Evolutionary conservation across 495 filamentous ascomycete species (phyloP).

Genomic region (Aspergillus coremiiformis): DNA sequence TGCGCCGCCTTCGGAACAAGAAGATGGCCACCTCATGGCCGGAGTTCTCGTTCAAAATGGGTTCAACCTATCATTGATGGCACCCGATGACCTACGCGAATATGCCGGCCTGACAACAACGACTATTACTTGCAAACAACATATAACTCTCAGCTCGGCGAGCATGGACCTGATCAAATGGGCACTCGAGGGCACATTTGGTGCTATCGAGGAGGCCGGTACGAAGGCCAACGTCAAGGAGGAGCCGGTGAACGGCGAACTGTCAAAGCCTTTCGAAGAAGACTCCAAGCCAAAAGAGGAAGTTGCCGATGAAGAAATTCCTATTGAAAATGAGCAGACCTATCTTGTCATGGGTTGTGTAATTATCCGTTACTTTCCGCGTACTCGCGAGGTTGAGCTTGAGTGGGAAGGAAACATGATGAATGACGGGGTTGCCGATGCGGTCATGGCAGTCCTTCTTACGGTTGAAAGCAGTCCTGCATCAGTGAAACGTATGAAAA

Average conservation of each 20-base stretch:
- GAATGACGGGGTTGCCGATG: conserved; percentile 95
- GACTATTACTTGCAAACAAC: conserved; percentile 83
- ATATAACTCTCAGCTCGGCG: conserved; percentile 74
- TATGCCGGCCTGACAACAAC: conserved; percentile 94
- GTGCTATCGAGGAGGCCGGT: conserved; percentile 65
- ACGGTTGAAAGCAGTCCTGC: conserved; percentile 88
- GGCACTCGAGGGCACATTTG: conserved; percentile 91
- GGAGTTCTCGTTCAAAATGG: conserved; percentile 95
- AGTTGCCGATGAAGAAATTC: conserved; percentile 46
- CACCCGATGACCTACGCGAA: conserved; percentile 87
- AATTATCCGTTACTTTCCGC: conserved; percentile 56
- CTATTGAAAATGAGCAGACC: conserved; percentile 34
- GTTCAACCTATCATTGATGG: conserved; percentile 94
- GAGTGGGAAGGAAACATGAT: conserved; percentile 98
- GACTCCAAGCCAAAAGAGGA: conserved; percentile 35
- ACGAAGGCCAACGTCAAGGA: conserved; percentile 33
- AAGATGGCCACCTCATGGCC: conserved; percentile 55
- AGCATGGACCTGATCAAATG: conserved; percentile 87
- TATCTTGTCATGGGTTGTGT: conserved; percentile 91
- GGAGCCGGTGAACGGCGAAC: conserved; percentile 1
- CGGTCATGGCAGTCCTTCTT: conserved; percentile 83
- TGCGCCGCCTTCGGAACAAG: conserved; percentile 50
- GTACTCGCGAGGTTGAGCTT: conserved; percentile 70
- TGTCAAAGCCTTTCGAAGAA: conserved; percentile 22
- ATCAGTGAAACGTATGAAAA: conserved; percentile 77